Base-by-base conservation (phyloP, 192 early-diverging fungal species). In the Geosiphon pyriformis region DNA sequence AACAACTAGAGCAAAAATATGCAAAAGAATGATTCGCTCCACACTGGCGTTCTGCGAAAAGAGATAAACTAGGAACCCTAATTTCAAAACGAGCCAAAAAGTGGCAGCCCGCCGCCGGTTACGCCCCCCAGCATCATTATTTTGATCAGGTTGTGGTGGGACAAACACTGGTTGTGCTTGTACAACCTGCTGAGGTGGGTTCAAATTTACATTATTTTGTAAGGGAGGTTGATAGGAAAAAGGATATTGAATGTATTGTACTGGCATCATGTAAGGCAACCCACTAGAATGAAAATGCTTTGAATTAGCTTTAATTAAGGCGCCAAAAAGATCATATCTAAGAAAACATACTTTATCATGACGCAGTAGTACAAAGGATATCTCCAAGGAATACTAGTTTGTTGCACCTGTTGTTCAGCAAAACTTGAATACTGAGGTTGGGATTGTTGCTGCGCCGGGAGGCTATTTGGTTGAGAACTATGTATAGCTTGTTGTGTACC, bases 31-130 rank as follows among this genome's bases (percentile, higher is more conserved):
- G 29, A 89, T 75, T 37, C 82, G 72, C 22, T 79, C 78, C 30
- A 81, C 59, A 55, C 80, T 82, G 18, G 84, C 85, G 42, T 87
- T 82, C 35, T 85, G 84, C 2, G 80, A 77, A 53, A 86, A 82
- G 8, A 89, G 65, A 58, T 80, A 87, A 27, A 89, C 58, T 17
- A 82, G 57, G 50, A 89, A 81, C 2, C 78, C 68, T 27, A 89
- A 61, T 64, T 89, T 89, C 64, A 86, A 48, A 42, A 82, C 69
- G 25, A 89, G 57, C 84, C 83, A 87, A 12, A 87, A 64, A 0
- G 82, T 72, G 0, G 78, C 67, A 2, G 71, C 72, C 65, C 82
- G 69, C 6, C 78, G 64, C 30, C 74, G 73, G 53, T 74, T 67
- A 50, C 76, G 35, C 25, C 69, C 73, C 1, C 51, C 69, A 25